Evolutionary conservation across 306 rosid species (phyloP).

Genomic region (Cicer yamashitae): DNA sequence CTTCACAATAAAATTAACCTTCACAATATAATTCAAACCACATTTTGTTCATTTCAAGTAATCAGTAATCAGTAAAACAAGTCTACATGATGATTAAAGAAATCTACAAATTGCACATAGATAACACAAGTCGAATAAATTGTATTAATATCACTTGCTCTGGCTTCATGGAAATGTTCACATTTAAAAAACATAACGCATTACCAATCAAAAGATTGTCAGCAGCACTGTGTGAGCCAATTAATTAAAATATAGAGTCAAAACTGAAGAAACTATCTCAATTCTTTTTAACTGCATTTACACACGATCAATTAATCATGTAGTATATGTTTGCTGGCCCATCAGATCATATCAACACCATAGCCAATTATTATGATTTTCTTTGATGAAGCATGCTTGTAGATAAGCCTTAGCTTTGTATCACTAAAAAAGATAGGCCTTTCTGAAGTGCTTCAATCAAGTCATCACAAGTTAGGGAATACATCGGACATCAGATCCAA

Average conservation of each 20-base stretch:
- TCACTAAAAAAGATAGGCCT: background rate
- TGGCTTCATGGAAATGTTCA: no score
- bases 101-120: background rate
- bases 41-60: slow-evolving; percentile 22
- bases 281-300: background rate
- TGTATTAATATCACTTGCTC: no score
- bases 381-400: background rate
- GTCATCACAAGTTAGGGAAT: slow-evolving; percentile 4
- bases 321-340: background rate
- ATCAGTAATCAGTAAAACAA: slow-evolving; percentile 22
- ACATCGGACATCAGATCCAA: no score
- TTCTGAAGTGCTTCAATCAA: slow-evolving; percentile 15
- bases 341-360: slow-evolving; percentile 18
- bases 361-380: background rate
- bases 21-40: slow-evolving; percentile 31
- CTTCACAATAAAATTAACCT: no score
- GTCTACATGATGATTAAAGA: slow-evolving; percentile 15
- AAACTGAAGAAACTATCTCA: background rate
- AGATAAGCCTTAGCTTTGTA: background rate
- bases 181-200: no score
- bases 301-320: background rate
- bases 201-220: no score
- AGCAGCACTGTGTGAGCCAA: no score
- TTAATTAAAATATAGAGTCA: no score
- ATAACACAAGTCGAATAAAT: no score